Conservation (phyloP, 164 flowering plant species). For the Dillenia turbinata region DNA sequence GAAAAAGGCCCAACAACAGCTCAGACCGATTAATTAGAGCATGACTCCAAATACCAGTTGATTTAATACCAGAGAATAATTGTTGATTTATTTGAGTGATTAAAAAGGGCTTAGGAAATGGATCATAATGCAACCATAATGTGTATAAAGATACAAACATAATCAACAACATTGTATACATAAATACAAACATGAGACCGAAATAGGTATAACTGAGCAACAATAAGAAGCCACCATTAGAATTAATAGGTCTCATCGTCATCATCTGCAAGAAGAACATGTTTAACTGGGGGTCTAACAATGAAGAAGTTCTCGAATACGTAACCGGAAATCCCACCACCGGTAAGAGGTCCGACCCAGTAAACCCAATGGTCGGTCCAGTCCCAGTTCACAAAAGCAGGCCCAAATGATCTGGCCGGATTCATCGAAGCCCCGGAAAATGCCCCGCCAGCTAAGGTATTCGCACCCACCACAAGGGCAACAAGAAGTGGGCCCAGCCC, state of each 20-base stretch:
- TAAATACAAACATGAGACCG: too few relatives aligned
- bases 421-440: slow-evolving; percentile 94
- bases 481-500: slow-evolving; percentile 68
- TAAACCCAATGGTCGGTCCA: slow-evolving; percentile 97
- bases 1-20: too few relatives aligned
- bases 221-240: too few relatives aligned
- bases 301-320: slow-evolving; percentile 74
- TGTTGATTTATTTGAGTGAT: too few relatives aligned
- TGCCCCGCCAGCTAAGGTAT: slow-evolving; percentile 79
- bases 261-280: slow-evolving; percentile 40
- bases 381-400: slow-evolving; percentile 66
- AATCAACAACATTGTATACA: too few relatives aligned
- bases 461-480: slow-evolving; percentile 90
- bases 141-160: too few relatives aligned
- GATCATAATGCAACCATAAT: too few relatives aligned
- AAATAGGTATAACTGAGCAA: too few relatives aligned
- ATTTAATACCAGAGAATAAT: too few relatives aligned
- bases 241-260: slow-evolving; percentile 6
- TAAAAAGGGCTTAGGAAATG: too few relatives aligned
- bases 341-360: slow-evolving; percentile 91
- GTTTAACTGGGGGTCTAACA: slow-evolving; percentile 32
- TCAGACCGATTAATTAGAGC: too few relatives aligned
- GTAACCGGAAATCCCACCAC: slow-evolving; percentile 83
- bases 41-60: too few relatives aligned
- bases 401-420: slow-evolving; percentile 94